Evolutionary conservation across 108 stramenopile genomes (phyloP).

Genomic region (Nannochloropsis gaditana): DNA sequence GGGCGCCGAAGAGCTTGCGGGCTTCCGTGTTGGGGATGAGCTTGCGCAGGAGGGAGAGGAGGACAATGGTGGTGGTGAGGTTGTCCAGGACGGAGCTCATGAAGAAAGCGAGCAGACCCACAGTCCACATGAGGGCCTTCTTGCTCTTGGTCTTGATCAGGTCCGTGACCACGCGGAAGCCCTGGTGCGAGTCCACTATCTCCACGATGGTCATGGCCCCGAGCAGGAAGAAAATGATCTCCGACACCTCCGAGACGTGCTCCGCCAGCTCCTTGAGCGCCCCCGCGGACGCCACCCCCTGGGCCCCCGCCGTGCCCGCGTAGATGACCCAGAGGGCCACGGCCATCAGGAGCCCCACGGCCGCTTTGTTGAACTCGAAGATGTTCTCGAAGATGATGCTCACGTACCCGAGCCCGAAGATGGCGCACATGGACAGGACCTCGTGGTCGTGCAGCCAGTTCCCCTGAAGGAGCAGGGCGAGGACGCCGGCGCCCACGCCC

Average conservation of each 20-base stretch:
- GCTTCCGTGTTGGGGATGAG: conserved; percentile 73
- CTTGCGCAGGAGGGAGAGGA: conserved; percentile 76
- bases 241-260: conserved; percentile 84
- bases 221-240: conserved; percentile 87
- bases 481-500: conserved; percentile 50
- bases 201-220: conserved; percentile 87
- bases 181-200: conserved; percentile 86
- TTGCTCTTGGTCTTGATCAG: conserved; percentile 78
- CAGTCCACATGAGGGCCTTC: conserved; percentile 78
- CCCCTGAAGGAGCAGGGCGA: conserved; percentile 64
- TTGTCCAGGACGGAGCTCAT: conserved; percentile 82
- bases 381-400: conserved; percentile 89
- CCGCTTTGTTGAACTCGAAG: conserved; percentile 87
- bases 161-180: conserved; percentile 87
- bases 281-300: conserved; percentile 60
- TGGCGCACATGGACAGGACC: conserved; percentile 68
- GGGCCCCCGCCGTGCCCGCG: conserved; percentile 70
- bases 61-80: conserved; percentile 87
- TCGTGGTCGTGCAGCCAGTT: conserved; percentile 71
- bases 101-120: conserved; percentile 84
- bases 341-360: conserved; percentile 78
- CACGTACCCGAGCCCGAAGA: conserved; percentile 80
- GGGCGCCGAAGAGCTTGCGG: conserved; percentile 78
- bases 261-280: conserved; percentile 71
- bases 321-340: conserved; percentile 87